These are phyloP conservation scores for Starmerella riodocensis DNA, from an alignment of 805 yeast species.

Conservation along the genomic window DNA sequence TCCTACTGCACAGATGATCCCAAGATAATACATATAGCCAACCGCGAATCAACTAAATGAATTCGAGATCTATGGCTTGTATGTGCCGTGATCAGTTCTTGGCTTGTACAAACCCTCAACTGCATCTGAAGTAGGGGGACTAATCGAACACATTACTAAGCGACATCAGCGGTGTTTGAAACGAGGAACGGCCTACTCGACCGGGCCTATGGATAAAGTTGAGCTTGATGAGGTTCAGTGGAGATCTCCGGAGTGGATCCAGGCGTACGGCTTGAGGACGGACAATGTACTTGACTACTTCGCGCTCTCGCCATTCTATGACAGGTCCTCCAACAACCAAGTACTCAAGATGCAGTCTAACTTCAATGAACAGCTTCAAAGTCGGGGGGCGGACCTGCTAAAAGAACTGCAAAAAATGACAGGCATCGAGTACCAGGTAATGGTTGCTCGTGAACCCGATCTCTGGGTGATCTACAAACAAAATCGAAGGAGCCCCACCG, in stretches of 20 bases:
- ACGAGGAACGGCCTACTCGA: too few species aligned
- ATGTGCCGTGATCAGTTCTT: too few species aligned
- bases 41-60: not conserved
- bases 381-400: constrained; percentile 31
- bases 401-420: constrained; percentile 59
- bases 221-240: constrained; percentile 80
- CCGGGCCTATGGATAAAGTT: constrained; percentile 15
- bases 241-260: constrained; percentile 97
- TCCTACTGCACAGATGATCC: not conserved
- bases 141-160: too few species aligned
- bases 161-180: too few species aligned
- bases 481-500: constrained; percentile 37
- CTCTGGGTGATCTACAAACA: constrained; percentile 87
- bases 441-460: constrained; percentile 71
- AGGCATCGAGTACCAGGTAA: constrained; percentile 75
- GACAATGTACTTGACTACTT: constrained; percentile 89
- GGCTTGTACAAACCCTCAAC: too few species aligned
- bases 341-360: constrained; percentile 91
- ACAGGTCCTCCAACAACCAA: constrained; percentile 86
- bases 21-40: not conserved
- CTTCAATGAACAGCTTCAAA: constrained; percentile 42
- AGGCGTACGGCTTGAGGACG: constrained; percentile 64
- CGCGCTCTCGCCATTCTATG: constrained; percentile 88
- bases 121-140: too few species aligned
- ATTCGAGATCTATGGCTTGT: too few species aligned